Evolutionary conservation across 306 rosid genomes (phyloP).

Genomic region (Quillaja saponaria): DNA sequence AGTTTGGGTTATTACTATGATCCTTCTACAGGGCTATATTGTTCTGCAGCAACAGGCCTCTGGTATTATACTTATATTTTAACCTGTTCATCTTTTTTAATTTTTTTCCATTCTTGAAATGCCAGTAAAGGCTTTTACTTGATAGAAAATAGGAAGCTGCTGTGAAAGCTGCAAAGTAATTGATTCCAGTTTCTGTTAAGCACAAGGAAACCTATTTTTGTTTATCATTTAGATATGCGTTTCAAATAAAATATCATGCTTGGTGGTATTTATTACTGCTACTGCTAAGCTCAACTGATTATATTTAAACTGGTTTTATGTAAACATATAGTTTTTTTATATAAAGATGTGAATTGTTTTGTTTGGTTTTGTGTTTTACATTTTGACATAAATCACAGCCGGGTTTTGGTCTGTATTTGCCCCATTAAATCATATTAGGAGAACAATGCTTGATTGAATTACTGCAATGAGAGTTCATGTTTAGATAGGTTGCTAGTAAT

Average conservation of each 20-base stretch:
- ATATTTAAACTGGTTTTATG: too few relatives aligned
- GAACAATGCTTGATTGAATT: too few relatives aligned
- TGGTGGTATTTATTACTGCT: too few relatives aligned
- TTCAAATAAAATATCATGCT: neutral
- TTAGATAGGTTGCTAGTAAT: too few relatives aligned
- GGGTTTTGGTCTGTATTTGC: too few relatives aligned
- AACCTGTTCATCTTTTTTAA: neutral
- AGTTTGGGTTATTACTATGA: constrained; percentile 41
- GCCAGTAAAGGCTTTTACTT: neutral
- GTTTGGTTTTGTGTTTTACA: too few relatives aligned
- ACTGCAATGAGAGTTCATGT: too few relatives aligned
- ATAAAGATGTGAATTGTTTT: too few relatives aligned
- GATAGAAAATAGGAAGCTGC: neutral
- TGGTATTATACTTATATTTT: constrained; percentile 46
- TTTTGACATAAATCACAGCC: too few relatives aligned
- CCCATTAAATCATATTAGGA: too few relatives aligned
- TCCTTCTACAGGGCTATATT: constrained; percentile 43
- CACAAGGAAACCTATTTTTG: neutral
- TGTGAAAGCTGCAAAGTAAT: constrained; percentile 2
- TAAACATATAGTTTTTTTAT: too few relatives aligned
- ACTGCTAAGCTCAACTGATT: too few relatives aligned
- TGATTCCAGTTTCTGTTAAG: neutral
- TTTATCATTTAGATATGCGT: neutral
- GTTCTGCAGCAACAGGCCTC: constrained; percentile 64
- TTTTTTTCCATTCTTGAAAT: neutral